These are phyloP conservation scores for Erodium texanum DNA, from an alignment of 441 rosid species.

Conservation along the genomic window DNA sequence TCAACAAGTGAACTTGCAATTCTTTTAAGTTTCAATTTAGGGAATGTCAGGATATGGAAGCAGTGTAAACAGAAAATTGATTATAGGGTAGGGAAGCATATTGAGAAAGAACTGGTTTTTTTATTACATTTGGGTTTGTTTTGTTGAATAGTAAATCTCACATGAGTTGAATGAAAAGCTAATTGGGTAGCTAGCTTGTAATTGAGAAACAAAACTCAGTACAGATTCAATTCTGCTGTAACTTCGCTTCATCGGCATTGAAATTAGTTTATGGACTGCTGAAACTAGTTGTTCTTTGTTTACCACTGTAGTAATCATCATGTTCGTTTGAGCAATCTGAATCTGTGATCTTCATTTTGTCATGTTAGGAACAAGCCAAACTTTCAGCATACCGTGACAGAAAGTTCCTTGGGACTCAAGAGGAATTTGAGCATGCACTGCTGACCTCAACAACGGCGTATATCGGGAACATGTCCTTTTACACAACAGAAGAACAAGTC, in stretches of 20 bases:
- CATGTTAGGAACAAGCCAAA: constrained; percentile 56
- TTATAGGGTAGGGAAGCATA: not conserved
- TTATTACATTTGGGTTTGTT: not conserved
- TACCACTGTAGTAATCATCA: not conserved
- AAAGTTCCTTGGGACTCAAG: constrained; percentile 72
- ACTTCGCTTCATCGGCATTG: not conserved
- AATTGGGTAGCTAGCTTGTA: too few species aligned
- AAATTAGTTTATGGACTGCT: not conserved
- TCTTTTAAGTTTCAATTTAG: not conserved
- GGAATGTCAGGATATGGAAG: not conserved
- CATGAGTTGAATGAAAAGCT: not conserved
- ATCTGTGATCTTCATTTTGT: not conserved
- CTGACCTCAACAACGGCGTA: constrained; percentile 58
- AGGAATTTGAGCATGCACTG: constrained; percentile 74
- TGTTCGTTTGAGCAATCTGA: not conserved
- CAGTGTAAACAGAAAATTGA: not conserved
- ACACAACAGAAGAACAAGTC: constrained; percentile 93
- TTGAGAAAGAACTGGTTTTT: not conserved
- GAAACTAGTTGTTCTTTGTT: not conserved
- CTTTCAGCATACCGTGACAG: constrained; percentile 83
- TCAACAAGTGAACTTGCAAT: too few species aligned
- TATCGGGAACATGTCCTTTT: constrained; percentile 87
- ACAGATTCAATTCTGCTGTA: not conserved
- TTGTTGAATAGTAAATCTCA: not conserved
- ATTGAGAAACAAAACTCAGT: too few species aligned